Base-by-base conservation (phyloP, 495 filamentous ascomycete species). In the Lindgomyces ingoldianus region DNA sequence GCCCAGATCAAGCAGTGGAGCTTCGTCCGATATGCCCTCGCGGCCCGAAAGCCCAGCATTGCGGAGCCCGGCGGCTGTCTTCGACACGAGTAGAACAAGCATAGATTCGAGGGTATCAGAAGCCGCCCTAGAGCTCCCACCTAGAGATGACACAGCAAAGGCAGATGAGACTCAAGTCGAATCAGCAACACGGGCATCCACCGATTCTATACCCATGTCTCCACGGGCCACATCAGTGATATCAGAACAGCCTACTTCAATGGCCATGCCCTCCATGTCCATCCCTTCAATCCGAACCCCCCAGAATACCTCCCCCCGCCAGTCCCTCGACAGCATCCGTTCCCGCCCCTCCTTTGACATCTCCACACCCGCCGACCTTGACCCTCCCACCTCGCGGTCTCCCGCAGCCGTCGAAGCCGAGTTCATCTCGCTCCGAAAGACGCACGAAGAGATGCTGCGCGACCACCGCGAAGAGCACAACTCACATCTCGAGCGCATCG, bases 401-500 rank as follows among this genome's bases (percentile, higher is more conserved):
- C 48, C 61, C 25, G 62, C 27, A 6, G 19, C 42, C 14, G 27
- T 69, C 36, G 65, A 71, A 29, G 53, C 57, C 8, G 66, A 72
- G 44, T 60, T 87, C 14, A 74, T 77, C 44, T 77, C 83, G 16
- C 68, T 87, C 42, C 80, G 81, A 50, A 77, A 80, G 19, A 80
- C 87, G n/a, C 75, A 86, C 41, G 83, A 88, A 52, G 80, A 80
- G 24, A 77, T 83, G 2, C 83, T 89, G 47, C 73, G 79, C 25
- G 84, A 87, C 52, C 81, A 88, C 70, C 90, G 91, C 58, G 89
- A 91, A 70, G 92, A 96, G 72, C 81, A 88, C 18, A 85, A 94
- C 67, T 81, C 78, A 11, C 93, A 95, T 60, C 83, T 93, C 12
- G 94, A 97, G 75, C 86, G 90, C 2, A 96, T 98, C 41, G 94